A percentile compares a stretch with the other conserved stretches of the same genome.
Evolutionary conservation across 1,139 yeast species (phyloP).

Genomic region (Hansenula anomala): DNA sequence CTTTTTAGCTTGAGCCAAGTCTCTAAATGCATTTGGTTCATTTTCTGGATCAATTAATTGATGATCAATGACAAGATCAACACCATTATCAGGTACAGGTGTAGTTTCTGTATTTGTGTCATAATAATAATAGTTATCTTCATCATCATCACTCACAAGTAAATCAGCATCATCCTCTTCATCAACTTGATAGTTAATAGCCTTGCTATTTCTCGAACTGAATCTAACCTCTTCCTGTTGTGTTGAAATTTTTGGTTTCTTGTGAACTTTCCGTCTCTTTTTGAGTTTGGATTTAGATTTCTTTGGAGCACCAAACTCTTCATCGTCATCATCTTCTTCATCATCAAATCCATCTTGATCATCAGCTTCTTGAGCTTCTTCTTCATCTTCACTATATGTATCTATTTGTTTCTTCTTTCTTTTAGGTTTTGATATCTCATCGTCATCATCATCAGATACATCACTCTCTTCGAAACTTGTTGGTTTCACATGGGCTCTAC

Average conservation of each 20-base stretch:
- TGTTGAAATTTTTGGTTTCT: slow-evolving; percentile 9
- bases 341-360: slow-evolving; percentile 21
- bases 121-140: slow-evolving; percentile 34
- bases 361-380: slow-evolving; percentile 19
- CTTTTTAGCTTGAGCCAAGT: slow-evolving; percentile 46
- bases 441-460: not conserved
- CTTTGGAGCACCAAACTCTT: slow-evolving; percentile 27
- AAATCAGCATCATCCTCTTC: slow-evolving; percentile 29
- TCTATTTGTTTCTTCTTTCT: slow-evolving; percentile 17
- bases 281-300: slow-evolving; percentile 16
- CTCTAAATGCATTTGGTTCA: slow-evolving; percentile 34
- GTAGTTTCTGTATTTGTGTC: slow-evolving; percentile 9
- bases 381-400: slow-evolving; percentile 20
- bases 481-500: slow-evolving; percentile 53
- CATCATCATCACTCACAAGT: slow-evolving; percentile 23
- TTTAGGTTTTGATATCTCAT: slow-evolving; percentile 14
- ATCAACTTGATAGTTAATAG: slow-evolving; percentile 75
- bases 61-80: slow-evolving; percentile 35
- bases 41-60: slow-evolving; percentile 23
- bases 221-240: slow-evolving; percentile 54
- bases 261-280: slow-evolving; percentile 18
- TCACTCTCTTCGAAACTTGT: slow-evolving; percentile 19
- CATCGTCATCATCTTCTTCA: slow-evolving; percentile 25
- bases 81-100: slow-evolving; percentile 23
- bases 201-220: slow-evolving; percentile 67